Evolutionary conservation across 1,284 basidiomycete genomes (phyloP), one percentile per base, ranked within the genome.

Genomic region (Microbotryum lychnidis-dioicae): DNA sequence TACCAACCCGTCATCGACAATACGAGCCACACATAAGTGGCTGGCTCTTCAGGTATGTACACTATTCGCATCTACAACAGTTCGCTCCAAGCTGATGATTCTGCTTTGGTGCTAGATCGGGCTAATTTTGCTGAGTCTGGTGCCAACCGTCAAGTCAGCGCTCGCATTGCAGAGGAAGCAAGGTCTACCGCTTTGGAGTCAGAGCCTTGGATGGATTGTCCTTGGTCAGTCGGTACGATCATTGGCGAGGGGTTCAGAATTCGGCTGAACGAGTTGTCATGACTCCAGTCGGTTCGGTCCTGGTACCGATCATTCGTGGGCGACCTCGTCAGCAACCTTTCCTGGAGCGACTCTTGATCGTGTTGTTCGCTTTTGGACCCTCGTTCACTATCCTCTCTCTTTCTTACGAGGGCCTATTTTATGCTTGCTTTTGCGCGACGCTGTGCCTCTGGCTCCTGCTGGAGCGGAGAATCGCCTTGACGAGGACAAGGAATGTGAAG

Each of bases 361-460:
- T 68, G 25, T 51, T 66, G 18, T 61, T 88, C 54, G 84, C 83
- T 2, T 86, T 91, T 67, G 83, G 84, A 0, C 85, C 86, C 1
- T 84, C 84, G 66, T 92, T 91, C 63, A 79, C 91, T 42, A 79
- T 91, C 42, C 80, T 93, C 20, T 89, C 89, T 1, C 84, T 92
- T 70, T 87, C 86, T 62, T 83, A 87, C 50, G 90, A 93, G 71
- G 86, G 86, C 0, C 77, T 91, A 12, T 93, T 93, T 75, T 91
- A 85, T 70, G 78, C 82, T 18, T 78, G 82, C 18, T 92, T 86
- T 72, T 81, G 84, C 0, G 75, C 77, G 10, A 83, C 83, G 2
- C 74, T 92, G 51, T 73, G 82, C 14, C 69, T 83, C 1, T 93
- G 91, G 90, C 79, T 86, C 31, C 79, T 82, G 37, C 77, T 87